phyloP scores from a whole-genome alignment of 2,329 filamentous ascomycete genomes.

The Colletotrichum scovillei region DNA sequence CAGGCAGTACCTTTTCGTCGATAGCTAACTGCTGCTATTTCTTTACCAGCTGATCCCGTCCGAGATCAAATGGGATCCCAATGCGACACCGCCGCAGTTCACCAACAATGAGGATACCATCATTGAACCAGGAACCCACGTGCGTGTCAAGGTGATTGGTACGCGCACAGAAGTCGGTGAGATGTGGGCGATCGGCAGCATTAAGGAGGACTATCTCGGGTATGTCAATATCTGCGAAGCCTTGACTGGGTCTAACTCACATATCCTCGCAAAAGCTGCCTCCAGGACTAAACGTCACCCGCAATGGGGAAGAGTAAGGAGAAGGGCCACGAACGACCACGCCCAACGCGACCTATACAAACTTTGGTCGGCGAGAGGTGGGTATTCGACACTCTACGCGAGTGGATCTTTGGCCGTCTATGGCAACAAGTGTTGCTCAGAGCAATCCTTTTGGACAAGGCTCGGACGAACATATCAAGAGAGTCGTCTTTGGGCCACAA shows the following conservation, averaged over 20 bases:
- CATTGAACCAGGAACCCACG: slow-evolving; percentile 92
- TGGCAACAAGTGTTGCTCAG: slow-evolving; percentile 14
- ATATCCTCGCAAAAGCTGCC: slow-evolving; percentile 30
- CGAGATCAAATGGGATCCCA: slow-evolving; percentile 94
- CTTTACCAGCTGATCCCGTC: slow-evolving; percentile 81
- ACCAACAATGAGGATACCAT: slow-evolving; percentile 94
- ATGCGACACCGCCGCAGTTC: slow-evolving; percentile 95
- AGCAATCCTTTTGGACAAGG: slow-evolving; percentile 6
- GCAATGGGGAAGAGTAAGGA: not conserved
- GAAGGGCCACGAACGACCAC: not conserved
- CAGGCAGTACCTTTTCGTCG: slow-evolving; percentile 17
- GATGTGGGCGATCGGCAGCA: slow-evolving; percentile 97
- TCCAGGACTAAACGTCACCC: slow-evolving; percentile 32
- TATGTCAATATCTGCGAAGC: slow-evolving; percentile 47
- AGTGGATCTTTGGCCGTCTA: not conserved
- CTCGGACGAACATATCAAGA: slow-evolving; percentile 1
- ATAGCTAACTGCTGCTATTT: slow-evolving; percentile 41
- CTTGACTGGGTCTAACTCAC: slow-evolving; percentile 22
- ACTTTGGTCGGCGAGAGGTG: not conserved
- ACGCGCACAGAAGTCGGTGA: slow-evolving; percentile 92
- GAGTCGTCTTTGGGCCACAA: slow-evolving; percentile 1
- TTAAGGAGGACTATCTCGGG: slow-evolving; percentile 86
- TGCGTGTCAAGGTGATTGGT: slow-evolving; percentile 94
- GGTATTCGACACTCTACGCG: not conserved
- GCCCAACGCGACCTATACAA: not conserved